These are phyloP conservation scores for Pilobolus umbonatus DNA, from an alignment of 192 early-diverging fungal species.

Conservation along the genomic window DNA sequence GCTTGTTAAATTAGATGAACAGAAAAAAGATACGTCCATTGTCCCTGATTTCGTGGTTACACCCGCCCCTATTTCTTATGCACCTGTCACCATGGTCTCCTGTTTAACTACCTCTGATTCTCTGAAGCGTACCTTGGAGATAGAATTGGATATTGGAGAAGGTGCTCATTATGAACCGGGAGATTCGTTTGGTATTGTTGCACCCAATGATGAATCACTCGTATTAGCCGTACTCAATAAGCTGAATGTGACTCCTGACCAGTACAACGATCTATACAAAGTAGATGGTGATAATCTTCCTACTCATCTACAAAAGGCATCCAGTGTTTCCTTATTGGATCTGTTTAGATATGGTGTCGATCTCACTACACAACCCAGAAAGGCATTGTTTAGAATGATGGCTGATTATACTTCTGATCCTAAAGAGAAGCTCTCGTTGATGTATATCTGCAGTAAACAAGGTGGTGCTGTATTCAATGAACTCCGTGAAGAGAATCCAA, in stretches of 20 bases:
- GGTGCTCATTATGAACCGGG: slow-evolving; percentile 55
- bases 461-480: slow-evolving; percentile 60
- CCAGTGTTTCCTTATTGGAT: slow-evolving; percentile 49
- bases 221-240: slow-evolving; percentile 61
- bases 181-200: slow-evolving; percentile 84
- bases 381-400: slow-evolving; percentile 76
- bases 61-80: slow-evolving; percentile 42
- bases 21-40: background rate
- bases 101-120: slow-evolving; percentile 63
- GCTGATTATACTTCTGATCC: slow-evolving; percentile 71
- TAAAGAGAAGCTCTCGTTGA: slow-evolving; percentile 67
- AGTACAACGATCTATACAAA: slow-evolving; percentile 29
- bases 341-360: slow-evolving; percentile 76
- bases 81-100: slow-evolving; percentile 46
- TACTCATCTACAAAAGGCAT: slow-evolving; percentile 42
- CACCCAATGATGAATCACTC: slow-evolving; percentile 73
- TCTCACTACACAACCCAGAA: slow-evolving; percentile 66
- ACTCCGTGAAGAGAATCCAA: slow-evolving; percentile 65
- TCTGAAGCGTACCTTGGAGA: slow-evolving; percentile 63
- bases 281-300: slow-evolving; percentile 49
- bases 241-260: slow-evolving; percentile 46
- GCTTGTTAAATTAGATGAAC: slow-evolving; percentile 20
- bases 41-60: slow-evolving; percentile 45
- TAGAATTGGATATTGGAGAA: slow-evolving; percentile 49
- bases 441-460: slow-evolving; percentile 79